These are phyloP conservation scores for Trypanosoma cruzi DNA, from an alignment of 208 protist genomes.

Conservation along the genomic window DNA sequence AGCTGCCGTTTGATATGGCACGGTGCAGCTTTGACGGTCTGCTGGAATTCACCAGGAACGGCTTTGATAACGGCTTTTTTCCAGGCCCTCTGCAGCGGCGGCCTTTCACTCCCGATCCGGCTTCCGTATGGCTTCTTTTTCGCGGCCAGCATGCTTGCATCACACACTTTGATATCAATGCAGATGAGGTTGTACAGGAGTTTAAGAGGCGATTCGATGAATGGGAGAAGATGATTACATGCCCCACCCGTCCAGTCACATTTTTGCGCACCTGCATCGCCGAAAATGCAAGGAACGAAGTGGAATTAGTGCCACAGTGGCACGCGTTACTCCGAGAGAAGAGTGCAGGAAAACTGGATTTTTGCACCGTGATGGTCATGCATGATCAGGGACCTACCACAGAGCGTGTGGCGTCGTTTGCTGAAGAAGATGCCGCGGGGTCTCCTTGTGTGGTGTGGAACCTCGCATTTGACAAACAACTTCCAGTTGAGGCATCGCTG, in stretches of 20 bases:
- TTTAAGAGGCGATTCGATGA: constrained; percentile 52
- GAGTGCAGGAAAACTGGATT: constrained; percentile 45
- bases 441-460: constrained; percentile 38
- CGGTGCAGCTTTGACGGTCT: constrained; percentile 87
- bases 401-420: constrained; percentile 44
- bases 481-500: constrained; percentile 32
- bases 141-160: constrained; percentile 82
- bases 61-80: constrained; percentile 47
- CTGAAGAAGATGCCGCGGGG: constrained; percentile 23
- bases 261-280: constrained; percentile 81
- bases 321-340: constrained; percentile 47
- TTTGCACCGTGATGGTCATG: constrained; percentile 74
- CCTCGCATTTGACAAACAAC: constrained; percentile 29
- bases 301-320: constrained; percentile 59
- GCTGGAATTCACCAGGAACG: constrained; percentile 50
- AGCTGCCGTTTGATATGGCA: constrained; percentile 79
- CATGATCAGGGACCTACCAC: constrained; percentile 70
- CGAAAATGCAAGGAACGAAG: constrained; percentile 61
- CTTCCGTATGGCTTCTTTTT: constrained; percentile 76
- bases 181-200: constrained; percentile 40
- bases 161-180: constrained; percentile 83
- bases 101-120: constrained; percentile 57
- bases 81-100: constrained; percentile 21
- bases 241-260: constrained; percentile 38
- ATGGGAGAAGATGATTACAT: constrained; percentile 56